These are phyloP conservation scores for Mycosphaerella sp. DNA, from an alignment of 2,329 filamentous ascomycete species.

Conservation along the genomic window DNA sequence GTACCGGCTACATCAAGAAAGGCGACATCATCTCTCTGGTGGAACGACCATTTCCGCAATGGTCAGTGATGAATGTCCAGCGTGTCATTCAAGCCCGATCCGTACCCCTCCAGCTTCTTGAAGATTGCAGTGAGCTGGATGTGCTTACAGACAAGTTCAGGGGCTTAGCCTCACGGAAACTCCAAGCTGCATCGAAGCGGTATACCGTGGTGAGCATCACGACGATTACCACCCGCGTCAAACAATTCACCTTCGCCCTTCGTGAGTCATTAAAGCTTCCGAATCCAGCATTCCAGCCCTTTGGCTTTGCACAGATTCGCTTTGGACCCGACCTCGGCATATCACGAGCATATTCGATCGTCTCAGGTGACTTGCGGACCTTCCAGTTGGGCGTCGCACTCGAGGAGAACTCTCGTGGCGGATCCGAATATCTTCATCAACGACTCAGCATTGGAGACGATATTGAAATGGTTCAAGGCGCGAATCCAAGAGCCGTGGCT, in stretches of 20 bases:
- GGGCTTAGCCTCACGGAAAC: conserved; percentile 22
- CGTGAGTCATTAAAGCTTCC: not conserved
- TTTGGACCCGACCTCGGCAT: conserved; percentile 50
- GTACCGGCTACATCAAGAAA: conserved; percentile 45
- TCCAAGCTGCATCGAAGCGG: conserved; percentile 34
- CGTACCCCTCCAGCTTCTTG: conserved; percentile 47
- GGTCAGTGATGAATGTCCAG: conserved; percentile 59
- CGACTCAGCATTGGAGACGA: conserved; percentile 44
- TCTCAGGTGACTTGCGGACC: conserved; percentile 44
- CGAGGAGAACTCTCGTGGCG: conserved; percentile 52
- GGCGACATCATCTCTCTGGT: conserved; percentile 55
- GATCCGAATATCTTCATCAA: conserved; percentile 54
- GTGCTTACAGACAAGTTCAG: conserved; percentile 14
- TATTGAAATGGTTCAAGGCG: conserved; percentile 38
- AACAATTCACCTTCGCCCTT: conserved; percentile 11
- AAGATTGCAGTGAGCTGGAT: conserved; percentile 42
- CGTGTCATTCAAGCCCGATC: conserved; percentile 42
- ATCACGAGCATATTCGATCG: conserved; percentile 55
- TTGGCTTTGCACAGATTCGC: conserved; percentile 53
- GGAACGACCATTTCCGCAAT: conserved; percentile 51
- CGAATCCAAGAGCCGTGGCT: conserved; percentile 18
- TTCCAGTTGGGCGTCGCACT: conserved; percentile 57
- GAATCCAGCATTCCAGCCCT: conserved; percentile 37
- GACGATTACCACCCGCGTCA: conserved; percentile 9
- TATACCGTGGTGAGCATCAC: conserved; percentile 5